These are phyloP conservation scores for Geranium brycei DNA, from an alignment of 345 rosid genomes.

Conservation along the genomic window DNA sequence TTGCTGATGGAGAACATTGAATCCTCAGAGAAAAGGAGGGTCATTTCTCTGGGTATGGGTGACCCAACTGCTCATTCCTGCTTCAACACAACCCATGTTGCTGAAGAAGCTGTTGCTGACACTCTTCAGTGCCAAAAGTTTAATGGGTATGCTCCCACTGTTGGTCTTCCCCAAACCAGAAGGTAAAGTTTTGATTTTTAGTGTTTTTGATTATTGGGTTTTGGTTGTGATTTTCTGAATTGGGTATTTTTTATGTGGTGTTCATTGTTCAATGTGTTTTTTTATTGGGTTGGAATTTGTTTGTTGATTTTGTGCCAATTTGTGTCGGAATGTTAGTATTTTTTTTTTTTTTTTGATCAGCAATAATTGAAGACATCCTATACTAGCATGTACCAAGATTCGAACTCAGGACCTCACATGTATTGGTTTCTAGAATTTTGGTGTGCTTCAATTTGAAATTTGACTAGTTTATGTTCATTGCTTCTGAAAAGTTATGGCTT, in stretches of 20 bases:
- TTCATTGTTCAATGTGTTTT: neutral
- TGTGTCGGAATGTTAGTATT: neutral
- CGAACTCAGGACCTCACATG: too few species aligned
- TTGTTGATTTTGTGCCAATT: neutral
- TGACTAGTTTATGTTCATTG: neutral
- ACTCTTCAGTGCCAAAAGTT: slow-evolving; percentile 65
- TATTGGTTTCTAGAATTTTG: neutral
- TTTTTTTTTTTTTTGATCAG: too few species aligned
- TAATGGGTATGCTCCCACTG: slow-evolving; percentile 88
- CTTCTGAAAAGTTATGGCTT: too few species aligned
- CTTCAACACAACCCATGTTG: slow-evolving; percentile 53
- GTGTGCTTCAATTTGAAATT: neutral
- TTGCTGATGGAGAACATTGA: slow-evolving; percentile 43
- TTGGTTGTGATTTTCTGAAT: too few species aligned
- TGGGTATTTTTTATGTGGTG: neutral
- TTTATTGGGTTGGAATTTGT: neutral
- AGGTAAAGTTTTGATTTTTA: slow-evolving; percentile 25
- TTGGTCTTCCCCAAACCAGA: slow-evolving; percentile 81
- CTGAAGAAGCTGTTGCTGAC: slow-evolving; percentile 50
- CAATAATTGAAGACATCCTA: too few species aligned
- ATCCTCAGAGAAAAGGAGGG: slow-evolving; percentile 25
- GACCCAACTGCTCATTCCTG: slow-evolving; percentile 81
- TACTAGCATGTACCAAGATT: too few species aligned
- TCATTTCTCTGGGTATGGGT: slow-evolving; percentile 78
- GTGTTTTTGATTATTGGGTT: neutral